Conservation (phyloP, 805 yeast genomes). For the Wickerhamiella siamensis region DNA sequence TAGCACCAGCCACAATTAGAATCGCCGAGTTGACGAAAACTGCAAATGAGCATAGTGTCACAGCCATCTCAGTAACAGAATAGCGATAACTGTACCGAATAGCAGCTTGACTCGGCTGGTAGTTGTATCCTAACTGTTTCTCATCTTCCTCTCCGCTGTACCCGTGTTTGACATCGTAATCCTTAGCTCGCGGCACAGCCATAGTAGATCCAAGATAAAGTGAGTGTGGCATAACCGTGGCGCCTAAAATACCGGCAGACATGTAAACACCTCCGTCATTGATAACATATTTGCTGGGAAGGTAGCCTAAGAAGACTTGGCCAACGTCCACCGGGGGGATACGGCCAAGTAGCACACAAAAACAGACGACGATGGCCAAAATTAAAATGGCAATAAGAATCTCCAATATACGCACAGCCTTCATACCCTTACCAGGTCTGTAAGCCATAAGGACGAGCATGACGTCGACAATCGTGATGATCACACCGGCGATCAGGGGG, state of each 20-base stretch:
- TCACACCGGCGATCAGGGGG: slow-evolving; percentile 72
- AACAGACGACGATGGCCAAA: slow-evolving; percentile 71
- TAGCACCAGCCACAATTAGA: slow-evolving; percentile 66
- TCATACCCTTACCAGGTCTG: slow-evolving; percentile 70
- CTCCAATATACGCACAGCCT: slow-evolving; percentile 66
- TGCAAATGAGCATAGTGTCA: slow-evolving; percentile 67
- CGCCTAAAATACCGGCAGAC: slow-evolving; percentile 78
- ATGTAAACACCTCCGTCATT: slow-evolving; percentile 58
- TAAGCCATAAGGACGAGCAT: slow-evolving; percentile 76
- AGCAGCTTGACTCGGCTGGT: slow-evolving; percentile 61
- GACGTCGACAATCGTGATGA: slow-evolving; percentile 76
- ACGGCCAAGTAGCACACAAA: slow-evolving; percentile 59
- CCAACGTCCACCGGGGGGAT: slow-evolving; percentile 41
- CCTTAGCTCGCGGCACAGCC: slow-evolving; percentile 72
- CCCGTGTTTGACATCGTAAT: slow-evolving; percentile 59
- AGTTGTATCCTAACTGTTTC: slow-evolving; percentile 33
- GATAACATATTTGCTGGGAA: slow-evolving; percentile 37
- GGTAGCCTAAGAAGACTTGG: slow-evolving; percentile 56
- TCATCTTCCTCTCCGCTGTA: slow-evolving; percentile 19
- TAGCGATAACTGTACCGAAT: slow-evolving; percentile 57
- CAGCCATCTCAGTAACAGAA: slow-evolving; percentile 54
- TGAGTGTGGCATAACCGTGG: slow-evolving; percentile 93
- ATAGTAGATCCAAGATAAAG: slow-evolving; percentile 77
- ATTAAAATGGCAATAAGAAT: slow-evolving; percentile 66
- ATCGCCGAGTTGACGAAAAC: slow-evolving; percentile 78